These are phyloP conservation scores for Neofusicoccum ribis DNA, from an alignment of 2,329 filamentous ascomycete genomes.

Conservation along the genomic window DNA sequence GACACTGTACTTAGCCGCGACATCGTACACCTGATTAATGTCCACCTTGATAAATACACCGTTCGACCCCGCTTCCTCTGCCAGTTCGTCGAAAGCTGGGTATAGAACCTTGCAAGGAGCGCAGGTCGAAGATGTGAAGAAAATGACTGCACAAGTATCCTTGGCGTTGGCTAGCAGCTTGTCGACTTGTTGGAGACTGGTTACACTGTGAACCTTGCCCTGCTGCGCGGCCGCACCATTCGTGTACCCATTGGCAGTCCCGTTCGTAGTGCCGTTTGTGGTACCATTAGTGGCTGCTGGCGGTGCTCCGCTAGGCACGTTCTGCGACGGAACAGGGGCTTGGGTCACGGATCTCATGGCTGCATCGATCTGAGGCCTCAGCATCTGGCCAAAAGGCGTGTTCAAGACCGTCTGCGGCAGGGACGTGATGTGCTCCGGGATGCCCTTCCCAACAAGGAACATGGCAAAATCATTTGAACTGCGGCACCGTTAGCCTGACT, in stretches of 20 bases:
- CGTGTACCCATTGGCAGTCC: neutral
- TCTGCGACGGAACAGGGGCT: slow-evolving; percentile 49
- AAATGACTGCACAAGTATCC: slow-evolving; percentile 74
- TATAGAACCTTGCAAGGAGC: slow-evolving; percentile 82
- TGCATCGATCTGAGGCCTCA: slow-evolving; percentile 72
- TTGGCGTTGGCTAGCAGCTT: slow-evolving; percentile 60
- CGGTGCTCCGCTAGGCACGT: slow-evolving; percentile 22
- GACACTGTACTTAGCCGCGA: slow-evolving; percentile 66
- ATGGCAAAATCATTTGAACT: slow-evolving; percentile 81
- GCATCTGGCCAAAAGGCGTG: slow-evolving; percentile 84
- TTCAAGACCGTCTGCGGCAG: slow-evolving; percentile 83
- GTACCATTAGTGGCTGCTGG: slow-evolving; percentile 1
- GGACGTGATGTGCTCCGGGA: slow-evolving; percentile 81
- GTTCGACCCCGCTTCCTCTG: slow-evolving; percentile 67
- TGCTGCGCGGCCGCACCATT: slow-evolving; percentile 19
- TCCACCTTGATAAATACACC: slow-evolving; percentile 82
- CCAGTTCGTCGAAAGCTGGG: slow-evolving; percentile 77
- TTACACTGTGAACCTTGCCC: slow-evolving; percentile 62
- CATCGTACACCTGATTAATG: slow-evolving; percentile 64
- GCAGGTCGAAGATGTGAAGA: slow-evolving; percentile 90
- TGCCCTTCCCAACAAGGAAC: slow-evolving; percentile 84
- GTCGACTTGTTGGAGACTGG: slow-evolving; percentile 61
- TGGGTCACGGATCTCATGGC: slow-evolving; percentile 65
- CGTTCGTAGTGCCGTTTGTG: slow-evolving; percentile 11
- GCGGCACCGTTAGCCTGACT: neutral